Base-by-base conservation (phyloP, 176 grass and related monocot species). In the Stipa capillata region DNA sequence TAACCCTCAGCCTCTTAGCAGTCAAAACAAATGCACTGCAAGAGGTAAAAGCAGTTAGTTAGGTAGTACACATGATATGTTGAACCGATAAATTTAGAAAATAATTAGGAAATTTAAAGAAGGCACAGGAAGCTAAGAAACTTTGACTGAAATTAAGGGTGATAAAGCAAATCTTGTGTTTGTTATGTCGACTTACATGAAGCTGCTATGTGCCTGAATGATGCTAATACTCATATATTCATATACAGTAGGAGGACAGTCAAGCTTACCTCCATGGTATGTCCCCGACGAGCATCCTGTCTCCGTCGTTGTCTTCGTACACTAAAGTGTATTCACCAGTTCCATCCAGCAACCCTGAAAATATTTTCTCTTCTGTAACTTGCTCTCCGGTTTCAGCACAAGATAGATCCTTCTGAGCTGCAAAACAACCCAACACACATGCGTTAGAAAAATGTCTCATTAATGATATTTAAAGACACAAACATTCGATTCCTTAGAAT, bases 271-370 rank as follows among this genome's bases (percentile, higher is more conserved):
- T 89, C 96, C 96, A 99, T 62, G 92, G 85, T 80, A 86, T 82
- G 76, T 86, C 78, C 5, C 92, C 77, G 27, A 66, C 90, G 17
- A 87, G 65, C 66, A 89, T 80, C 84, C 60, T 86, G 63, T 89
- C 78, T 28, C 92, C 88, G 50, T 85, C 90, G 5, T 53, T 74
- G 49, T 91, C 88, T 85, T 99, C 92, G 48, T 72, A 93, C 71
- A 99, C 51, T 67, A 99, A 72, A 65, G 86, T 91, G 75, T 93
- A 93, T 78, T 95, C 90, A 35, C 96, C 92, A 67, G 87, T 91
- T 66, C 92, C 96, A 86, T 95, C 90, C 11, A 99, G 69, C 54
- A 95, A 82, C 23, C 90, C 80, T 78, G 81, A 86, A 83, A 99
- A 99, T 83, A 90, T 78, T 77, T 91, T 69, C 16, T 82, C 77